Base-by-base conservation (phyloP, 78 protist species). In the Dictyostelium capitatum region DNA sequence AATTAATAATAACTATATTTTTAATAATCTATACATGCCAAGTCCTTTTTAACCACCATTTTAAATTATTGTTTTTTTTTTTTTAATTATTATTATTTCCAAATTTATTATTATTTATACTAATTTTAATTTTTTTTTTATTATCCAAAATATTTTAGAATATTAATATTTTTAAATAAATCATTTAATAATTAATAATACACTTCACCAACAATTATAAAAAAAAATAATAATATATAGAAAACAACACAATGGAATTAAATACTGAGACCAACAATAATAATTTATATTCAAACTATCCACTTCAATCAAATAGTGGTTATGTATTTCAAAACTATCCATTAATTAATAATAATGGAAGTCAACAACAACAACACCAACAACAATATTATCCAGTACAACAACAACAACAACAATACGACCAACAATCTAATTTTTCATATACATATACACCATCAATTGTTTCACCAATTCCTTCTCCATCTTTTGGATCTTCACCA, bases 401-500 rank as follows among this genome's bases (percentile, higher is more conserved):
- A 53, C 11, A 37, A 37, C 65, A 56, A 56, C 25, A n/a, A 56
- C 65, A 56, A 56, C 65, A 56, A 54, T 54, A 54, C 19, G 62
- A 54, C 19, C 62, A 19, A 20, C 28, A 20, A 56, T 56, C 65
- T 20, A 56, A 11, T 20, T 17, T 56, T 28, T 19, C 65, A 56
- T 56, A 56, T 56, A 20, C n/a, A 19, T 6, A n/a, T 6, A 20
- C 65, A 19, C 65, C 65, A 56, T 20, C 19, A 20, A 56, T 56
- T 56, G 10, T 56, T 20, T 56, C 78, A 70, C 78, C 78, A 41
- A 17, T 70, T 70, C 51, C 25, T 14, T 70, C 78, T 15, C 78
- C 78, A 70, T 41, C 25, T 70, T 70, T 70, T 1, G 78, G 78
- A 4, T 70, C 78, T 19, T 32, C 78, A 37, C 78, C 78, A 70